A percentile compares a stretch with the other conserved stretches of the same genome.
phyloP scores from a whole-genome alignment of 2,329 filamentous ascomycete species.

The Fusarium oligoseptatum region DNA sequence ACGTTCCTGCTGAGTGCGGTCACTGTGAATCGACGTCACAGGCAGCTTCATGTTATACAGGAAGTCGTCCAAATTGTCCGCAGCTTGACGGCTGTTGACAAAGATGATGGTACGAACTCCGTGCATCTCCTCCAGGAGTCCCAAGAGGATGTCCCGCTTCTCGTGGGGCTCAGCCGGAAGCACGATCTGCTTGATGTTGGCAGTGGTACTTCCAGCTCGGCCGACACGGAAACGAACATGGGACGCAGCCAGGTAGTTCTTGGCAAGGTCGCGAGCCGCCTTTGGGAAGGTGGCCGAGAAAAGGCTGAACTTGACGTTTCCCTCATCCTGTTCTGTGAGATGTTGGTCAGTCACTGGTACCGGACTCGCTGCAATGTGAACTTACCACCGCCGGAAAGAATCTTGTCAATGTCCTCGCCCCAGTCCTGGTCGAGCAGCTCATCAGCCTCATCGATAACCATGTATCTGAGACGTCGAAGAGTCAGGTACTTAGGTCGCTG shows the following conservation, averaged over 20 bases:
- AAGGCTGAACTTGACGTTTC: slow-evolving; percentile 78
- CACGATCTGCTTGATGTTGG: slow-evolving; percentile 85
- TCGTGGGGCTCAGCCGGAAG: slow-evolving; percentile 72
- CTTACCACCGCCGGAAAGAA: slow-evolving; percentile 86
- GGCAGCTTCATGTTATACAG: slow-evolving; percentile 85
- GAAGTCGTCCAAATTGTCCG: slow-evolving; percentile 89
- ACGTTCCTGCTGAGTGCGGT: slow-evolving; percentile 89
- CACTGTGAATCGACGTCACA: slow-evolving; percentile 87
- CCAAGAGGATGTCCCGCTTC: slow-evolving; percentile 80
- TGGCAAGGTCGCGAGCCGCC: slow-evolving; percentile 80
- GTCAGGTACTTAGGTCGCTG: slow-evolving; percentile 76
- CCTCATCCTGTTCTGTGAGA: slow-evolving; percentile 78
- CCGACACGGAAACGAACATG: slow-evolving; percentile 88
- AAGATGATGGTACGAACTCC: slow-evolving; percentile 90
- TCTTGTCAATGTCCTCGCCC: slow-evolving; percentile 79
- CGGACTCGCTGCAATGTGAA: slow-evolving; percentile 24
- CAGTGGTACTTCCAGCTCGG: slow-evolving; percentile 84
- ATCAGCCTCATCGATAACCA: slow-evolving; percentile 93
- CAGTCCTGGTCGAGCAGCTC: slow-evolving; percentile 88
- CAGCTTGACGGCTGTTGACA: slow-evolving; percentile 82
- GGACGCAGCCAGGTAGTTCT: slow-evolving; percentile 78
- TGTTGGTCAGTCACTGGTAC: slow-evolving; percentile 43
- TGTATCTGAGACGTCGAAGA: slow-evolving; percentile 81
- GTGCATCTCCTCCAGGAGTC: slow-evolving; percentile 77
- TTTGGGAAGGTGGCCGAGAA: slow-evolving; percentile 97